Percentiles rank a stretch among this genome's conserved stretches.
phyloP scores from a whole-genome alignment of 805 yeast species.

The Candida vartiovaarae region DNA sequence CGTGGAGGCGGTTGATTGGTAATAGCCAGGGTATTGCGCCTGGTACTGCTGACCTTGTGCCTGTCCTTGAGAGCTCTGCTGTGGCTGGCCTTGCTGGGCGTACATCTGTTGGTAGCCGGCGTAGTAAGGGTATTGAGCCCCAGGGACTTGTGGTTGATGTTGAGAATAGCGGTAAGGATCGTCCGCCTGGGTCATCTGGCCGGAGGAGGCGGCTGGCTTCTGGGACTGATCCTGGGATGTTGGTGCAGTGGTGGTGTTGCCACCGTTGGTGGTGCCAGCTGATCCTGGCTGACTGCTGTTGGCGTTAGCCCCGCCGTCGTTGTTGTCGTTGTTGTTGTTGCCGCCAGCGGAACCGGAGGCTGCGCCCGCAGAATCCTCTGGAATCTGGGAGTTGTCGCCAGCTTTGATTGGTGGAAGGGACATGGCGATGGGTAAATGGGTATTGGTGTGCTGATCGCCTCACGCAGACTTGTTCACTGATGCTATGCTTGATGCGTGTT shows the following conservation, averaged over 20 bases:
- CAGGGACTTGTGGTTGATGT: conserved; percentile 6
- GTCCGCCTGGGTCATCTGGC: conserved; percentile 5
- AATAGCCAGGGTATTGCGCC: conserved; percentile 19
- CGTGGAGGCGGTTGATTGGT: conserved; percentile 10
- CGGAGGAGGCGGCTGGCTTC: not conserved
- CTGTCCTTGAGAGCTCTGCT: conserved; percentile 2
- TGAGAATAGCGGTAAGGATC: conserved; percentile 15
- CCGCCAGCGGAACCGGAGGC: conserved; percentile 1
- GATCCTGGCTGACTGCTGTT: not conserved
- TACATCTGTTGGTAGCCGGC: conserved; percentile 9
- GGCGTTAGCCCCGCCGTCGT: conserved; percentile 3
- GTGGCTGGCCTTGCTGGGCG: conserved; percentile 6
- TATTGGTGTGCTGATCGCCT: not conserved
- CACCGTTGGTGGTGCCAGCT: not conserved
- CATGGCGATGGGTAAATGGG: conserved; percentile 1
- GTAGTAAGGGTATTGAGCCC: conserved; percentile 9
- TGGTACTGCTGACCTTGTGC: conserved; percentile 7
- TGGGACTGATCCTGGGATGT: not conserved
- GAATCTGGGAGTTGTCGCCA: conserved; percentile 6
- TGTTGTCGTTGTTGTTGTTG: conserved; percentile 4
- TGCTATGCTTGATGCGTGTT: no score
- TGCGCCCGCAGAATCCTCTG: conserved; percentile 5
- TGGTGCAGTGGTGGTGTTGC: no score
- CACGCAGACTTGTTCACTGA: no score
- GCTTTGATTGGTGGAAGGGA: conserved; percentile 15